Evolutionary conservation across 2,329 filamentous ascomycete genomes (phyloP).

Genomic region (Fusarium abutilonis): DNA sequence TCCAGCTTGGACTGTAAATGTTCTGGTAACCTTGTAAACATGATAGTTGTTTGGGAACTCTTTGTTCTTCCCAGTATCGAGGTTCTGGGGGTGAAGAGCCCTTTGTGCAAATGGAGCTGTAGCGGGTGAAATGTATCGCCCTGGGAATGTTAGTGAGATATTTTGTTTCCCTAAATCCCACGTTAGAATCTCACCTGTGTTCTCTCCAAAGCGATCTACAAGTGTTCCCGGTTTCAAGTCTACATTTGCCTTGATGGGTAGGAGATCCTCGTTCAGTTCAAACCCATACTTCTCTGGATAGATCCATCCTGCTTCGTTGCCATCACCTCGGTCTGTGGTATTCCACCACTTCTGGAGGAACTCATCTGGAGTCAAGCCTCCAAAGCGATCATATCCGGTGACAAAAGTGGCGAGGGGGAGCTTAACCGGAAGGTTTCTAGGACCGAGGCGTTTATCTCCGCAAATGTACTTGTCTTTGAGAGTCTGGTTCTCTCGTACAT

Average conservation of each 20-base stretch:
- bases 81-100: slow-evolving; percentile 26
- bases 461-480: slow-evolving; percentile 11
- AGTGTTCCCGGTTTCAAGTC: not conserved
- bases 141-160: not conserved
- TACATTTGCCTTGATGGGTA: slow-evolving; percentile 2
- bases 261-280: slow-evolving; percentile 1
- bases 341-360: slow-evolving; percentile 31
- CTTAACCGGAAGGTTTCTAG: slow-evolving; percentile 9
- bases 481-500: not conserved
- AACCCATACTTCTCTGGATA: slow-evolving; percentile 24
- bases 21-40: slow-evolving; percentile 16
- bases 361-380: slow-evolving; percentile 12
- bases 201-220: not conserved
- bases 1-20: slow-evolving; percentile 25
- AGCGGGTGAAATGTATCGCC: slow-evolving; percentile 28
- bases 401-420: slow-evolving; percentile 25
- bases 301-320: slow-evolving; percentile 2
- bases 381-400: slow-evolving; percentile 27
- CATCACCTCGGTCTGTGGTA: not conserved
- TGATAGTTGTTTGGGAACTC: slow-evolving; percentile 32
- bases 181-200: not conserved
- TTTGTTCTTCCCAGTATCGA: not conserved
- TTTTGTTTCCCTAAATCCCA: rapidly evolving
- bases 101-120: slow-evolving; percentile 27
- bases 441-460: slow-evolving; percentile 24